Conservation (phyloP, 2,329 filamentous ascomycete species). For the Lizonia empirigonia region DNA sequence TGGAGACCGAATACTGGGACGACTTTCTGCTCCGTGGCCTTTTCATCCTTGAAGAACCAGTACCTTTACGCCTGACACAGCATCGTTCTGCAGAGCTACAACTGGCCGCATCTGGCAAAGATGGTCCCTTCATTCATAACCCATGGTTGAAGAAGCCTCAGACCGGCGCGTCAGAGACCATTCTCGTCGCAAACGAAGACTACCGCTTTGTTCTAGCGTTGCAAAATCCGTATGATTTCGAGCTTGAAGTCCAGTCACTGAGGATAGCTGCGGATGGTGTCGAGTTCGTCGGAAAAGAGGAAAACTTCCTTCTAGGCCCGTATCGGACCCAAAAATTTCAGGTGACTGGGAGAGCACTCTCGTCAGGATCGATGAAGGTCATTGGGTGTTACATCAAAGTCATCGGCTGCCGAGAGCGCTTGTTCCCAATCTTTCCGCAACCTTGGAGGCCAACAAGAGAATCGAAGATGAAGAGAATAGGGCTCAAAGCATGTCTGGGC, state of each 20-base stretch:
- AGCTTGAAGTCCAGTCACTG: conserved; percentile 85
- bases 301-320: conserved; percentile 74
- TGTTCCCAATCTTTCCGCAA: conserved; percentile 81
- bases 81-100: conserved; percentile 45
- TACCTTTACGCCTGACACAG: conserved; percentile 37
- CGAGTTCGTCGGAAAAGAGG: conserved; percentile 69
- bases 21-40: conserved; percentile 86
- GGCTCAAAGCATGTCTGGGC: conserved; percentile 56
- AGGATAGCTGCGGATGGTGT: conserved; percentile 75
- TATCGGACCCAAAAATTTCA: conserved; percentile 81
- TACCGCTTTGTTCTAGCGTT: conserved; percentile 81
- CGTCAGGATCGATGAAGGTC: conserved; percentile 71
- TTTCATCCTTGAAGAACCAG: conserved; percentile 61
- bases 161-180: conserved; percentile 62
- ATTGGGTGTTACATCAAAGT: conserved; percentile 81
- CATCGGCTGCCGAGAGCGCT: conserved; percentile 77
- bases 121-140: conserved; percentile 92
- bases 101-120: conserved; percentile 43
- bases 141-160: conserved; percentile 77
- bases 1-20: conserved; percentile 93
- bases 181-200: conserved; percentile 78
- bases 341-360: conserved; percentile 70
- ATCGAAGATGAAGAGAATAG: conserved; percentile 77
- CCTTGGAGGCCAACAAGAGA: conserved; percentile 75
- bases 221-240: conserved; percentile 94